Base-by-base conservation (phyloP, 306 rosid species). In the Geum urbanum region DNA sequence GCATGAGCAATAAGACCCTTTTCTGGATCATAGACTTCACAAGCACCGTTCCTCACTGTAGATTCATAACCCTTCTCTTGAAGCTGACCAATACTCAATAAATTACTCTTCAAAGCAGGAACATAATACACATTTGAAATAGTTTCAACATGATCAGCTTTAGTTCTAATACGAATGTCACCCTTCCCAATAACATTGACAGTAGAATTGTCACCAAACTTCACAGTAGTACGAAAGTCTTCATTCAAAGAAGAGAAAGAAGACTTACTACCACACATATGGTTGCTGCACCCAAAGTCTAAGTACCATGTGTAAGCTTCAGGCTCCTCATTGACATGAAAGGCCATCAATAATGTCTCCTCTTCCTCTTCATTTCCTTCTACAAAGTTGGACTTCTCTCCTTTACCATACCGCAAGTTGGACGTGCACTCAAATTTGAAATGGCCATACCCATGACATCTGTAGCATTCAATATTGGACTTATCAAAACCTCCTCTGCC, bases 171-270 rank as follows among this genome's bases (percentile, higher is more conserved):
- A 24, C 24, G 22, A 66, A 66, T 66, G 49, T 6, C 56, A 19
- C 71, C 2, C 16, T 48, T 66, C 20, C 71, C 45, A 57, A 24
- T 66, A 8, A 66, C 43, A 9, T 48, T 46, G 44, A 66, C 12
- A 5, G 46, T 66, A 12, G 57, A 66, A 18, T 14, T 41, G 27
- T 66, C 58, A 22, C 58, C 14, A 49, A 27, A 47, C 9, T 44
- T 10, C 20, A 66, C 39, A 64, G 7, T 2, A 10, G 52, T 40
- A 43, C 8, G 15, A 0, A 39, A 62, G 4, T 1, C 20, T 65
- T 65, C 54, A 65, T 45, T 12, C 49, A 66, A 20, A 24, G 12
- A n/a, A n/a, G n/a, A n/a, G n/a, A n/a, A n/a, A n/a, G n/a, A n/a
- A n/a, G n/a, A n/a, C n/a, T n/a, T n/a, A n/a, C n/a, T n/a, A n/a